Evolutionary conservation across 805 yeast species (phyloP).

Genomic region (Cyberlindnera saturnus): DNA sequence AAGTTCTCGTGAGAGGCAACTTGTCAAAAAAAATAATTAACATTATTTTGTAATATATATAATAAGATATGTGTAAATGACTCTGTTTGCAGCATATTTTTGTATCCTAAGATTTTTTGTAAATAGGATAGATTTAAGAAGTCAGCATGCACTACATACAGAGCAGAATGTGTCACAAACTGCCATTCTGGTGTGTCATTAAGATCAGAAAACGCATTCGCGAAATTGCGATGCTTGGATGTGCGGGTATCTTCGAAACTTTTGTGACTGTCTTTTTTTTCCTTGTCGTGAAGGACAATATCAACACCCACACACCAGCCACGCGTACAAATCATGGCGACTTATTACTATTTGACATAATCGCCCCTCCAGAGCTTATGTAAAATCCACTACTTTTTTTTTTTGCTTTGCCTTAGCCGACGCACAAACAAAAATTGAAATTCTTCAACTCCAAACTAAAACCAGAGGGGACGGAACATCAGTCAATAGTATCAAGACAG

Average conservation of each 20-base stretch:
- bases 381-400: conserved; percentile 4
- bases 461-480: neutral
- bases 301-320: conserved; percentile 1
- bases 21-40: too few species aligned
- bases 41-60: too few species aligned
- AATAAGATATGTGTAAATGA: too few species aligned
- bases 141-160: too few species aligned
- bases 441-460: conserved; percentile 9
- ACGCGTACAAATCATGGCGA: neutral
- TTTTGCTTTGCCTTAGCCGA: conserved; percentile 3
- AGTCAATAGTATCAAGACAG: conserved; percentile 11
- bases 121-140: too few species aligned
- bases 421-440: conserved; percentile 16
- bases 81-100: too few species aligned
- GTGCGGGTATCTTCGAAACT: neutral
- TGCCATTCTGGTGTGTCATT: too few species aligned
- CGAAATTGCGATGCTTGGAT: neutral
- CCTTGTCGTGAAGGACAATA: neutral
- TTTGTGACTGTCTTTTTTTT: neutral
- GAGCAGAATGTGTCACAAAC: too few species aligned
- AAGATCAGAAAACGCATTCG: neutral
- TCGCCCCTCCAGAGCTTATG: neutral
- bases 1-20: too few species aligned
- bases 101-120: too few species aligned
- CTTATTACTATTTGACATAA: conserved; percentile 1